Base-by-base conservation (phyloP, 176 grass and related monocot genomes). In the Bromus sterilis region DNA sequence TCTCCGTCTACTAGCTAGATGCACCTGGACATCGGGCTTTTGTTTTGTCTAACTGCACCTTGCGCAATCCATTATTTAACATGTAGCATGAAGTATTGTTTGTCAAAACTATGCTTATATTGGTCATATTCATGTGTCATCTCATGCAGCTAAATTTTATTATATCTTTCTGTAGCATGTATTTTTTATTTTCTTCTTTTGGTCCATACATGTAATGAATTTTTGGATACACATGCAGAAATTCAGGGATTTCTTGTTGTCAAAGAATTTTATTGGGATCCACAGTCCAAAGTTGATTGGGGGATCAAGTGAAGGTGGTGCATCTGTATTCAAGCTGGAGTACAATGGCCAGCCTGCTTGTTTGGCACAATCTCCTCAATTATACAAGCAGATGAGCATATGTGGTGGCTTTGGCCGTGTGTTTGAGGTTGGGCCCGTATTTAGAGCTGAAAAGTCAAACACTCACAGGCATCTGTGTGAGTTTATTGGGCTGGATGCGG, bases 401-500 rank as follows among this genome's bases (percentile, higher is more conserved):
- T 90, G 91, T 74, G 96, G 93, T 55, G 96, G 91, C 25, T 95
- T 90, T 89, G 89, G 84, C 41, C 90, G 90, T 33, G 93, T 99
- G 46, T 99, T 93, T 80, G 96, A 95, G 82, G 96, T 93, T 61
- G 93, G 96, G 21, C 75, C 86, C 6, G 96, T 95, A 15, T 95
- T 93, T 32, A 95, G 96, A 80, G 93, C 96, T 10, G 93, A 99
- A 55, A 91, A 95, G 67, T 95, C 93, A 16, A 93, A 93, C 60
- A 99, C 96, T 9, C 96, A 95, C 74, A 93, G 96, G 66, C 96
- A 95, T 88, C 83, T 99, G 7, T 99, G 96, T 65, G 93, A 99
- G 72, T 95, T 93, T 90, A 83, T 99, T 28, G 96, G 96, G n/a
- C 82, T 99, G 75, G 96, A 99, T 87, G 91, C 86, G 51, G 96